Base-by-base conservation (phyloP, 768 basidiomycete genomes). In the Cyclocybe cylindracea region DNA sequence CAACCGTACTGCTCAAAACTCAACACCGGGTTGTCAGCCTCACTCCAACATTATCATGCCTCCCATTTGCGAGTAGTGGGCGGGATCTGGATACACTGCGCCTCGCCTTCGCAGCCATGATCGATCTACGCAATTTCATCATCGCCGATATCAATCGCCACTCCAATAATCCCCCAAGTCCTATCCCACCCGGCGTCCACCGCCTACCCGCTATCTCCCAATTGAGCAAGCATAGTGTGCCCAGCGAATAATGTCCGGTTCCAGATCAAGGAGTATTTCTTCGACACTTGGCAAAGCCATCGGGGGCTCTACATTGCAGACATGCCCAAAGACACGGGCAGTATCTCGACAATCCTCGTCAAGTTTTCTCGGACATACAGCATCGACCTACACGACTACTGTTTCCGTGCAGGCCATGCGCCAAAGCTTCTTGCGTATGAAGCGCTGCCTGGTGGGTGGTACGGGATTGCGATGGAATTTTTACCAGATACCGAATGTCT, bases 391-490 rank as follows among this genome's bases (percentile, higher is more conserved):
- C 67, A 69, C 50, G 29, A 43, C 2, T 50, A 58, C 43, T 68
- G 67, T 46, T 50, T 55, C n/a, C 36, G 38, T 13, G 29, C 36
- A 5, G 59, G 63, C 11, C 55, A 55, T 44, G 68, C 68, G 13
- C 68, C 66, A 0, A 8, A 32, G 31, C 33, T 69, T 9, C 50
- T 62, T 45, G 66, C 48, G n/a, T 65, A 51, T 40, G 54, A 67
- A 44, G 9, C 10, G 16, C 58, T 69, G 31, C 62, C 66, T 39
- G 67, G 65, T 18, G 64, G 67, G 9, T 68, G 66, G 66, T 53
- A 43, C 34, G 61, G 44, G 13, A 52, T 66, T 1, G 65, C 61
- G 4, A 65, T 68, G 66, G 61, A 61, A 32, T 55, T 16, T 16
- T 16, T 16, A 16, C 16, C 16, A 51, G 46, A 19, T 64, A 4